These are phyloP conservation scores for Hyparrhenia diplandra DNA, from an alignment of 176 grass and related monocot genomes.

Conservation along the genomic window DNA sequence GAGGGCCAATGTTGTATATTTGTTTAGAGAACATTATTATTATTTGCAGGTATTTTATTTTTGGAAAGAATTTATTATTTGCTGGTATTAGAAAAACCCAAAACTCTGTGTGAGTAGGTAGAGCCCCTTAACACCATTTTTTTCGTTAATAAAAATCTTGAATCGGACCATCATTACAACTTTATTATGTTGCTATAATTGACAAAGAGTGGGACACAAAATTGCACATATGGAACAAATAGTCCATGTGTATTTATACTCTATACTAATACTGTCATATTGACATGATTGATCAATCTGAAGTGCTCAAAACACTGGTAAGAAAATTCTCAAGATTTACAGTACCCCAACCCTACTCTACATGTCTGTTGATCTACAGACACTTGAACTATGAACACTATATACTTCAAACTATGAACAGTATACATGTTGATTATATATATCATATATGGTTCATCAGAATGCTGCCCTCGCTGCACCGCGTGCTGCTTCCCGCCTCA, in stretches of 20 bases:
- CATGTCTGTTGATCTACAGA: not conserved
- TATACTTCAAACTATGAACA: not conserved
- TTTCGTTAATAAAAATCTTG: not conserved
- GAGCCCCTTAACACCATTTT: not conserved
- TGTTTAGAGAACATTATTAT: too few species aligned
- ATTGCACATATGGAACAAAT: not conserved
- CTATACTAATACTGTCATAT: not conserved
- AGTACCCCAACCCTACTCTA: not conserved
- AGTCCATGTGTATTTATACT: not conserved
- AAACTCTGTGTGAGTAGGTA: not conserved
- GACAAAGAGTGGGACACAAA: not conserved
- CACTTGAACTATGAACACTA: not conserved
- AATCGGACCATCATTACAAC: not conserved
- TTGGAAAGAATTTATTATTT: too few species aligned
- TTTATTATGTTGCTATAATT: not conserved
- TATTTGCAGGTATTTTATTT: too few species aligned
- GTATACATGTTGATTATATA: not conserved
- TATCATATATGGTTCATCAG: conserved; percentile 1
- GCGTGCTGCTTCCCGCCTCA: conserved; percentile 44
- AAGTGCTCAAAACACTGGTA: not conserved
- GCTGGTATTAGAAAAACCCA: too few species aligned
- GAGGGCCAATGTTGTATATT: too few species aligned
- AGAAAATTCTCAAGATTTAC: not conserved
- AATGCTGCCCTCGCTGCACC: conserved; percentile 53
- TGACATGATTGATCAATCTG: not conserved